Base-by-base conservation (phyloP, 495 filamentous ascomycete species). In the Aspergillus leporis region DNA sequence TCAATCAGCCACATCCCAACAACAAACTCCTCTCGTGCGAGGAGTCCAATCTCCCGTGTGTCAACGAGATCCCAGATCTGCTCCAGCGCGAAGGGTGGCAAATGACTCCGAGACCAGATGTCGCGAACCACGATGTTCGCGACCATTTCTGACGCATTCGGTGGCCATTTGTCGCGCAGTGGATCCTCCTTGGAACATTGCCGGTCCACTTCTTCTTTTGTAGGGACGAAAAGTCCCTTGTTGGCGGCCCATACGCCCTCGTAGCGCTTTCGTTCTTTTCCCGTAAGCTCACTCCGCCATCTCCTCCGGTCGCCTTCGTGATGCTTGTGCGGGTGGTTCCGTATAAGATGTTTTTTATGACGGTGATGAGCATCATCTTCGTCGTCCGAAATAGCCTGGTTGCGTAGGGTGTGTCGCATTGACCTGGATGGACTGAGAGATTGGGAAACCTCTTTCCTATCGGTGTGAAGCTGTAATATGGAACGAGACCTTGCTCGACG, bases 231-330 rank as follows among this genome's bases (percentile, higher is more conserved):
- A n/a, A 93, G 55, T 0, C 92, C 93, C 58, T 85, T 85, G 66
- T 98, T 98, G 18, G 91, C 92, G 23, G 95, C 94, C 92, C 92
- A 98, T 4, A 98, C 87, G 5, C 92, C 95, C 74, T 98, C 94
- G 66, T 98, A 98, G n/a, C 93, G 80, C 64, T 90, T 91, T 38
- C 92, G 81, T 66, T 97, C 91, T 9, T 85, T 74, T 57, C 88
- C 83, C 0, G 89, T 90, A 40, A 98, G 80, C 54, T 85, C 80
- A 58, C 90, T 87, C 31, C 87, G 80, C 90, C 92, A 97, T n/a
- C 90, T 82, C 66, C 87, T 90, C 21, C 92, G 85, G 40, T 90
- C 83, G 4, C 92, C 93, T 71, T 98, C 93, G 65, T 90, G 87
- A 68, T 97, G 92, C 61, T 93, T 90, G 70, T 98, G 85, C 1